Evolutionary conservation across 129 eudicot genomes (phyloP), one percentile per base, ranked within the genome.

Genomic region (Flaveria ramosissima): DNA sequence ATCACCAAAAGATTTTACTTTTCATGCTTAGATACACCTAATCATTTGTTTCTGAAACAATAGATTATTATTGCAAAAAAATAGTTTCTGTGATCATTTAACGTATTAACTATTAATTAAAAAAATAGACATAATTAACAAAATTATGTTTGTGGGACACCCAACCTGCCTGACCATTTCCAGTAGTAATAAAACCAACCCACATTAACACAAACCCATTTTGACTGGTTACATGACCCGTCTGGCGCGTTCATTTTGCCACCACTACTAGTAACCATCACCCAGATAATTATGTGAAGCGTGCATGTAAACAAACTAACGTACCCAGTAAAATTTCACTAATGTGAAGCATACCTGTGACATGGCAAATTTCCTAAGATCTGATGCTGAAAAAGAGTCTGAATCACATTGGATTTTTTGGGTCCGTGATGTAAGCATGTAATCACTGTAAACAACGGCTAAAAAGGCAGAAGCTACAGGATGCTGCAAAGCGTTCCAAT

Each of bases 391-490:
- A 60, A 80, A 94, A 16, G 84, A 65, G 30, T 81, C 66, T 19
- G 90, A 90, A 73, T 85, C 81, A 56, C 99, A 94, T 21, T 87
- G 73, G 73, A 94, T 52, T 74, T 78, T 86, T 64, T 88, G 85
- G 16, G 92, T 87, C 50, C 90, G 85, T 26, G 99, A 91, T 43
- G 96, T 72, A 61, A 91, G 92, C 99, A 94, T 94, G 86, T 94
- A 94, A 82, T 91, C 97, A 57, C 99, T 94, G 85, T 86, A 94
- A 41, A 94, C 13, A 30, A 87, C 88, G 0, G 99, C 97, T 70
- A 94, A 74, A 86, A 94, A 91, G 12, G 97, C 93, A 46, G 99
- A 86, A 26, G 97, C 99, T 53, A 94, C 93, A 7, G 99, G 97
- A 62, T 94, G 99, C 74, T 91, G 97, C 77, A 94, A 83, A 16